Evolutionary conservation across 805 yeast genomes (phyloP).

Genomic region (Hanseniaspora mollemarum): DNA sequence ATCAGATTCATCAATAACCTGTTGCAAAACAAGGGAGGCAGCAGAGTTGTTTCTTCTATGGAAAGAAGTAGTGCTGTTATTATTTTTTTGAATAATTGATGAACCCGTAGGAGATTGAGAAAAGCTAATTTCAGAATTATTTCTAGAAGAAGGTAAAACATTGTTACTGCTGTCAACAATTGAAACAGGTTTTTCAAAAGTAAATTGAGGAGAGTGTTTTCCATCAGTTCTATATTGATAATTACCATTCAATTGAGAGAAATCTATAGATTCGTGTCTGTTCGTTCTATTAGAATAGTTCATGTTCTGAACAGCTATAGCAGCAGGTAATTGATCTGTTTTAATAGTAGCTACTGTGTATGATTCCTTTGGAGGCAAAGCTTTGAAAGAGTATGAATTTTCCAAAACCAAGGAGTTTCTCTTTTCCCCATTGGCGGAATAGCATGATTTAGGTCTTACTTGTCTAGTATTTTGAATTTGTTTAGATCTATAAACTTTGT

Average conservation of each 20-base stretch:
- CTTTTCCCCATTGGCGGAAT: constrained; percentile 34
- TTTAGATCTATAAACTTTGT: constrained; percentile 27
- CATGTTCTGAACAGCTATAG: constrained; percentile 16
- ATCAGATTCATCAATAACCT: constrained; percentile 54
- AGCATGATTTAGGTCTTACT: constrained; percentile 27
- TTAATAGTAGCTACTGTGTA: constrained; percentile 47
- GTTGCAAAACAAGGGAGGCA: constrained; percentile 60
- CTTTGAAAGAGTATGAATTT: constrained; percentile 35
- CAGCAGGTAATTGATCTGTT: constrained; percentile 11
- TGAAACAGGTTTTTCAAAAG: constrained; percentile 7
- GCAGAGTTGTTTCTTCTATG: constrained; percentile 37
- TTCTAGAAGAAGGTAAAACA: not conserved
- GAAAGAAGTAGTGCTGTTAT: not conserved
- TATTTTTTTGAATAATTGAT: not conserved
- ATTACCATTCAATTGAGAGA: constrained; percentile 25
- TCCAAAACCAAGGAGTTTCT: constrained; percentile 30
- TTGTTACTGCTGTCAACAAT: not conserved
- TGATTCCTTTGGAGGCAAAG: constrained; percentile 60
- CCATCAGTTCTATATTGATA: constrained; percentile 2
- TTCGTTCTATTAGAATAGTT: constrained; percentile 2
- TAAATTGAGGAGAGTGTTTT: not conserved
- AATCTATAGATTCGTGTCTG: constrained; percentile 14
- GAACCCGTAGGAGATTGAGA: not conserved
- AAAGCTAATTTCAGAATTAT: not conserved
- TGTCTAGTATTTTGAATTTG: constrained; percentile 18